Percentiles rank a stretch among this genome's conserved stretches.
Evolutionary conservation across 225 moss, liverwort and hornwort genomes (phyloP).

Genomic region (Anthoceros angustus): DNA sequence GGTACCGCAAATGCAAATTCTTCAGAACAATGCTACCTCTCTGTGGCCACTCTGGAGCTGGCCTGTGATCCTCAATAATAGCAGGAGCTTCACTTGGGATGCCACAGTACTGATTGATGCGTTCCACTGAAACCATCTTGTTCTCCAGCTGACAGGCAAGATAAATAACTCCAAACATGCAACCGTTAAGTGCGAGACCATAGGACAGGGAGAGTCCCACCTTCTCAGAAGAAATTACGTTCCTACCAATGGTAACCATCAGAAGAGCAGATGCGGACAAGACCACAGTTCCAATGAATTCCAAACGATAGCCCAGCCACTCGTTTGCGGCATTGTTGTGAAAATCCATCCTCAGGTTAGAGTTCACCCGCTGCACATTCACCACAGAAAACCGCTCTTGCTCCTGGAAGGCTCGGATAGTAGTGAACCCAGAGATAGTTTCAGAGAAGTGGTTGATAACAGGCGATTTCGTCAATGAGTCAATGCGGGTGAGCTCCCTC

Average conservation of each 20-base stretch:
- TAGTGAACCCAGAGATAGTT: slow-evolving; percentile 10
- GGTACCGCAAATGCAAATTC: slow-evolving; percentile 20
- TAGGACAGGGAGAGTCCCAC: slow-evolving; percentile 33
- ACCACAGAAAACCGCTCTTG: slow-evolving; percentile 7
- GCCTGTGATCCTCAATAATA: slow-evolving; percentile 19
- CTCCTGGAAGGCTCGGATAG: slow-evolving; percentile 12
- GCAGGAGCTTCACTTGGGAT: slow-evolving; percentile 23
- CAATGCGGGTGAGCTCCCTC: slow-evolving; percentile 12
- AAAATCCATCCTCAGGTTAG: slow-evolving; percentile 11
- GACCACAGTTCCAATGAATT: slow-evolving; percentile 9
- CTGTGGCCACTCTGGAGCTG: slow-evolving; percentile 24
- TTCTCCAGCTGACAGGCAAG: slow-evolving; percentile 27
- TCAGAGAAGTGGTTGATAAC: slow-evolving; percentile 15
- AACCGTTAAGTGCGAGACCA: slow-evolving; percentile 28
- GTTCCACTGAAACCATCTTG: slow-evolving; percentile 34
- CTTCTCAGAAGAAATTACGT: slow-evolving; percentile 14
- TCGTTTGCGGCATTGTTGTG: slow-evolving; percentile 11
- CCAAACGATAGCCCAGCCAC: slow-evolving; percentile 15
- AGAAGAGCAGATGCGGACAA: slow-evolving; percentile 12
- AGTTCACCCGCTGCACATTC: slow-evolving; percentile 8
- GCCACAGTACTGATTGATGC: slow-evolving; percentile 22
- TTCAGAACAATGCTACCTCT: slow-evolving; percentile 16
- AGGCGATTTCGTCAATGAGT: slow-evolving; percentile 10
- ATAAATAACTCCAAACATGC: slow-evolving; percentile 20
- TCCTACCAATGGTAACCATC: slow-evolving; percentile 24